Evolutionary conservation across 768 basidiomycete genomes (phyloP).

Genomic region (Lactarius sanguifluus): DNA sequence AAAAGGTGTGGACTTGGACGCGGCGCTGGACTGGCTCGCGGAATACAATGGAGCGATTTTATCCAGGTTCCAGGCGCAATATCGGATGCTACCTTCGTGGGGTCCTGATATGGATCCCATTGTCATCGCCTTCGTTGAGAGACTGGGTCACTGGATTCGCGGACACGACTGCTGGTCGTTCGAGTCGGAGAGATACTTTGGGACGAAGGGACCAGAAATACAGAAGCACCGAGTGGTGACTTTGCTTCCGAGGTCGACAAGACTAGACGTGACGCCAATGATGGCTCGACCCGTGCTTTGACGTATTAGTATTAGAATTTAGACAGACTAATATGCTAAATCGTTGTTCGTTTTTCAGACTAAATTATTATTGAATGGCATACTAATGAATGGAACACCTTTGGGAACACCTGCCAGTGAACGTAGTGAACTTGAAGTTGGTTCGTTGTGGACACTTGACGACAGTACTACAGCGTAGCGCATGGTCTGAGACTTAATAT

Average conservation of each 20-base stretch:
- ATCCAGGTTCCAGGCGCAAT: conserved; percentile 36
- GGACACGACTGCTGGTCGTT: conserved; percentile 37
- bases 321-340: too few relatives aligned
- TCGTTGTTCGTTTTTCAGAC: too few relatives aligned
- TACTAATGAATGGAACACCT: not conserved
- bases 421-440: too few relatives aligned
- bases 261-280: conserved; percentile 16
- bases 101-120: conserved; percentile 37
- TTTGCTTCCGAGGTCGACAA: conserved; percentile 10
- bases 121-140: conserved; percentile 38
- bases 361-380: not conserved
- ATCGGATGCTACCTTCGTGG: conserved; percentile 39
- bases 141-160: conserved; percentile 43
- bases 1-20: conserved; percentile 37
- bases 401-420: not conserved
- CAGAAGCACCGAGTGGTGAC: conserved; percentile 19
- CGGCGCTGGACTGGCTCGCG: conserved; percentile 42
- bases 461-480: too few relatives aligned
- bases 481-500: too few relatives aligned
- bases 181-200: conserved; percentile 40
- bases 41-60: conserved; percentile 31
- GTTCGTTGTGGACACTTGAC: too few relatives aligned
- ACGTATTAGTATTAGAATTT: not conserved
- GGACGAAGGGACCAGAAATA: conserved; percentile 34
- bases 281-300: conserved; percentile 2